Percentiles rank a stretch among this genome's conserved stretches.
These are phyloP conservation scores for Antitrichia curtipendula DNA, from an alignment of 225 moss, liverwort and hornwort genomes.

Conservation along the genomic window DNA sequence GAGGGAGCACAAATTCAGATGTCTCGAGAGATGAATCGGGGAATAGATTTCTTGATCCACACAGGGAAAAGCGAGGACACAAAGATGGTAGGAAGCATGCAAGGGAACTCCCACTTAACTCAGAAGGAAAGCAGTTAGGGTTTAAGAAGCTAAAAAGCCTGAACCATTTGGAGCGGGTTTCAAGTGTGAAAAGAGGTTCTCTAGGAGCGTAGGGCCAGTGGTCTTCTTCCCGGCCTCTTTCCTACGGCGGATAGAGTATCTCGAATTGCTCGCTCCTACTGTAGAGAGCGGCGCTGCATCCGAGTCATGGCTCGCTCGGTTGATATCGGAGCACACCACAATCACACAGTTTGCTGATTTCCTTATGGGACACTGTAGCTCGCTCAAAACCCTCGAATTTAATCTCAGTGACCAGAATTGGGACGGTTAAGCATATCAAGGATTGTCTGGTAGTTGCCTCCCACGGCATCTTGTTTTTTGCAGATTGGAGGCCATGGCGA, in stretches of 20 bases:
- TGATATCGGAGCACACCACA: background rate
- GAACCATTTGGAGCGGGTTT: background rate
- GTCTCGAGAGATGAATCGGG: background rate
- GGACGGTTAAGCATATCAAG: conserved; percentile 10
- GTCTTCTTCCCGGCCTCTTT: background rate
- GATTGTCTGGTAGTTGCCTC: background rate
- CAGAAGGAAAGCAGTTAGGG: background rate
- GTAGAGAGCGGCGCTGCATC: too few relatives aligned
- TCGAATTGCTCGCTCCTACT: background rate
- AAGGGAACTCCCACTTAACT: background rate
- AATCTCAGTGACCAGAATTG: background rate
- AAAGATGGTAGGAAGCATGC: background rate
- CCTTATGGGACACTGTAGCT: background rate
- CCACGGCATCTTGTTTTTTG: background rate
- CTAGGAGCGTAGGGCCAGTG: background rate
- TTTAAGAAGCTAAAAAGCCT: background rate
- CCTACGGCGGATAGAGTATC: background rate
- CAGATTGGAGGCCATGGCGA: conserved; percentile 21
- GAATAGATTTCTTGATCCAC: background rate
- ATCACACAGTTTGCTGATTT: background rate
- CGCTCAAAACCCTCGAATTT: background rate
- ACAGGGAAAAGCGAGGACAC: background rate
- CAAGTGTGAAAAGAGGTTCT: background rate
- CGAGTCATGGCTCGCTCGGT: too few relatives aligned
- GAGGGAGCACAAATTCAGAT: background rate